Conservation (phyloP, 192 early-diverging fungal species). For the Backusella parvicylindrica region DNA sequence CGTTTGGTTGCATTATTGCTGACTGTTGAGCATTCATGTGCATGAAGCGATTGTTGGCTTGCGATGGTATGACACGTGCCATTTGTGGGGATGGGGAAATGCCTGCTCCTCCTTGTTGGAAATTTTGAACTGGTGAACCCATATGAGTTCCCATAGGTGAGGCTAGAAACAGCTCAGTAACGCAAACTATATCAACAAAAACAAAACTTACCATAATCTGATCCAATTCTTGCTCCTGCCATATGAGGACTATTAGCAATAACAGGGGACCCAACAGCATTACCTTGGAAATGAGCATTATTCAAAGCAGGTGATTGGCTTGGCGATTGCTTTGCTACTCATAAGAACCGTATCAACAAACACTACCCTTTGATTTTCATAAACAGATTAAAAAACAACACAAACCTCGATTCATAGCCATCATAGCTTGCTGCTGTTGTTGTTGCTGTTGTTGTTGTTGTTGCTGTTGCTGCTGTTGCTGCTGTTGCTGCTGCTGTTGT, state of each 20-base stretch:
- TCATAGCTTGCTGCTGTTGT: neutral
- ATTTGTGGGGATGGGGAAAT: constrained; percentile 4
- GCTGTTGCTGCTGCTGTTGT: neutral
- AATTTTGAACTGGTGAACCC: neutral
- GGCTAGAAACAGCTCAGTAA: neutral
- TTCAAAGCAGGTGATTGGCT: constrained; percentile 22
- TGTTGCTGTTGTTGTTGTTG: neutral
- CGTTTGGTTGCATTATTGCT: constrained; percentile 15
- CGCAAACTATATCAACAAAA: neutral
- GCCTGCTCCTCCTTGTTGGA: neutral
- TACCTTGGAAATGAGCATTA: constrained; percentile 9
- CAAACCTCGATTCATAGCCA: constrained; percentile 26
- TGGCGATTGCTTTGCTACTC: constrained; percentile 24
- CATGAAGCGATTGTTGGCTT: constrained; percentile 6
- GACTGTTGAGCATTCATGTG: constrained; percentile 8
- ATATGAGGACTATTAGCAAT: constrained; percentile 21
- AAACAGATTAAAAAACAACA: neutral
- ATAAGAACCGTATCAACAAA: neutral
- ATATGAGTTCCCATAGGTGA: constrained; percentile 12
- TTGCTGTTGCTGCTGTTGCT: neutral
- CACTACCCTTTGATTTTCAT: neutral
- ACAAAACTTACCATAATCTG: neutral
- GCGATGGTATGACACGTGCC: constrained; percentile 7
- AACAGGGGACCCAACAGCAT: constrained; percentile 17
- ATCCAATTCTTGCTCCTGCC: constrained; percentile 15